Evolutionary conservation across 768 basidiomycete genomes (phyloP).

Genomic region (Holtermanniella nyarrowii): DNA sequence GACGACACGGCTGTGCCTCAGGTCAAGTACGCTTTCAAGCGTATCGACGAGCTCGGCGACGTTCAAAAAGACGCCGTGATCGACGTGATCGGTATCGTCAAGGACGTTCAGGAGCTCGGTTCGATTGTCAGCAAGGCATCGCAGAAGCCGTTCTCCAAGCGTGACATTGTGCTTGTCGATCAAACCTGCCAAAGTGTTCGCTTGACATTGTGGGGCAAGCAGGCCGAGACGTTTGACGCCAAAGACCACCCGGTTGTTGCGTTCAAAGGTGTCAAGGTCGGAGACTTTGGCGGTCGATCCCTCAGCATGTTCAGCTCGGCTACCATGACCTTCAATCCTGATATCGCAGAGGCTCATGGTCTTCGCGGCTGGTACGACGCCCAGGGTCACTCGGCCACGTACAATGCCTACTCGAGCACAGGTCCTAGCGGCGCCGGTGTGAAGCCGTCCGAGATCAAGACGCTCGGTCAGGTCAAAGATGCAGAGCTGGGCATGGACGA

Average conservation of each 20-base stretch:
- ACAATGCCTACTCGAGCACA: conserved; percentile 58
- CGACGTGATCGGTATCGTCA: conserved; percentile 85
- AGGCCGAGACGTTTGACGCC: conserved; percentile 68
- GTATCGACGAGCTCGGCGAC: conserved; percentile 53
- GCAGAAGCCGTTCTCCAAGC: conserved; percentile 69
- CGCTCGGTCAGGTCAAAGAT: conserved; percentile 67
- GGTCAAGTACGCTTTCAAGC: conserved; percentile 72
- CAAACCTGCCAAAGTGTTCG: conserved; percentile 64
- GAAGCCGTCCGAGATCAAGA: conserved; percentile 61
- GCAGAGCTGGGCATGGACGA: conserved; percentile 64
- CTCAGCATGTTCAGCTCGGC: conserved; percentile 75
- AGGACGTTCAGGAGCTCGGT: conserved; percentile 58
- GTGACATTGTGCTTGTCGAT: conserved; percentile 83
- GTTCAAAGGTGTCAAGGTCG: conserved; percentile 86
- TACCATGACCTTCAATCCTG: conserved; percentile 74
- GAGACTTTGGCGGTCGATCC: conserved; percentile 82
- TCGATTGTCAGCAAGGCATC: conserved; percentile 68
- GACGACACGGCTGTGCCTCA: conserved; percentile 66
- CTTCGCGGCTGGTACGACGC: conserved; percentile 84
- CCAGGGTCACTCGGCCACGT: conserved; percentile 53
- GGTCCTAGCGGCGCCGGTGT: conserved; percentile 29
- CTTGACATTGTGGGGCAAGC: conserved; percentile 90
- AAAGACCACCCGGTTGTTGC: conserved; percentile 64
- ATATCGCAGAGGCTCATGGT: conserved; percentile 75
- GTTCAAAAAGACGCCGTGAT: conserved; percentile 69